These are phyloP conservation scores for Tetrahymena elliotti DNA, from an alignment of 73 alveolate species.

Conservation along the genomic window DNA sequence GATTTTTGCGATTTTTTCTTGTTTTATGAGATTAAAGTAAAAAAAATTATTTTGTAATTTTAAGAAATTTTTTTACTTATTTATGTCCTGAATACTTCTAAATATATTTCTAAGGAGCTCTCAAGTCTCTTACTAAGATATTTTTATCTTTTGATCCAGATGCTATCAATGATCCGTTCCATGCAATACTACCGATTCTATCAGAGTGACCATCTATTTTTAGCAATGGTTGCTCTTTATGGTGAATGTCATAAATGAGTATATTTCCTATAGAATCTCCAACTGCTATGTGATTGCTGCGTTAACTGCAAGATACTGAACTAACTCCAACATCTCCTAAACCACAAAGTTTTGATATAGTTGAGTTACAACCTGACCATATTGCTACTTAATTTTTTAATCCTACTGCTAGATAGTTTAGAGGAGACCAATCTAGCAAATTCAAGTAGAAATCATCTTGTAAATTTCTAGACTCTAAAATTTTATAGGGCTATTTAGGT, in stretches of 20 bases:
- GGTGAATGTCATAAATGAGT: conserved; percentile 59
- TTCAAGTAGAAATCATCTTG: conserved; percentile 77
- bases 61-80: conserved; percentile 33
- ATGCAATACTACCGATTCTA: conserved; percentile 89
- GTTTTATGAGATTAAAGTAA: no score
- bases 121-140: conserved; percentile 83
- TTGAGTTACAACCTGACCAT: conserved; percentile 56
- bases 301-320: conserved; percentile 62
- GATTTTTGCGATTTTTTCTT: no score
- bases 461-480: conserved; percentile 66
- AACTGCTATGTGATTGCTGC: conserved; percentile 57
- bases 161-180: conserved; percentile 72
- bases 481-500: conserved; percentile 63
- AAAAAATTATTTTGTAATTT: background rate
- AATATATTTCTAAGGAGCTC: conserved; percentile 56
- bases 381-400: conserved; percentile 66
- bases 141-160: conserved; percentile 89
- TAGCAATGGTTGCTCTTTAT: conserved; percentile 45
- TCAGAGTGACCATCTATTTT: conserved; percentile 70
- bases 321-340: conserved; percentile 60
- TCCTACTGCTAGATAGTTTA: conserved; percentile 77
- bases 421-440: conserved; percentile 77
- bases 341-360: conserved; percentile 19
- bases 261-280: conserved; percentile 65
- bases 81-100: conserved; percentile 66